Evolutionary conservation across 208 protist species (phyloP), one percentile per base, ranked within the genome.

Genomic region (Phytomonas francai): DNA sequence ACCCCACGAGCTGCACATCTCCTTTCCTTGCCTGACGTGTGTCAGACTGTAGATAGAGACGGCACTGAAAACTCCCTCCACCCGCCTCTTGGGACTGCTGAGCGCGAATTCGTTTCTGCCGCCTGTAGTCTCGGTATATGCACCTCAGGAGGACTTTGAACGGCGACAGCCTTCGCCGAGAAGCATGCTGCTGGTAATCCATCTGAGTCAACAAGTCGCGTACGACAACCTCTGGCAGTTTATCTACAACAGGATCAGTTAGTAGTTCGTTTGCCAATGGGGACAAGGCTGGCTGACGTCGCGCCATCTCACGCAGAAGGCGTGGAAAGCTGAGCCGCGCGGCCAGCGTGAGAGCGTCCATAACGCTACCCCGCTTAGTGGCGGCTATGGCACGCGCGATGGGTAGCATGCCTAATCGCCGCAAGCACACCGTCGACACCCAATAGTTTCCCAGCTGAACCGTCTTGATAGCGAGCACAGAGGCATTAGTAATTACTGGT

Each of bases 1-100:
- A 89, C 36, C 90, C 89, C 12, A 93, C 78, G 14, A 95, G 67
- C 70, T 95, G 90, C 25, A 77, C 76, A 39, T 84, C 78, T 0
- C 85, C 82, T 34, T 77, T 76, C 36, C 74, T 77, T 64, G 77
- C 68, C 68, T 78, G 71, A 34, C 74, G 45, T 54, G 45, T 75
- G 59, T 79, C 75, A 39, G 57, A 66, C 72, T 93, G 87, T 45
- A 91, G 69, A 59, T 90, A 91, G 60, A 91, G 77, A 39, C 85
- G 85, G 59, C 80, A 93, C 72, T 87, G 74, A 71, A 83, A 85
- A 54, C 45, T 54, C 25, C 72, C 74, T 33, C 79, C 73, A 6
- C 78, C 74, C 14, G 54, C 59, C 49, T 73, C 71, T 9, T 80
- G 63, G 0, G 70, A 49, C 65, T 81, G 84, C 64, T 88, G 81